A percentile compares a stretch with the other conserved stretches of the same genome.
Conservation (phyloP, 139 green algal genomes). For the Chlamydomonas eustigma region DNA sequence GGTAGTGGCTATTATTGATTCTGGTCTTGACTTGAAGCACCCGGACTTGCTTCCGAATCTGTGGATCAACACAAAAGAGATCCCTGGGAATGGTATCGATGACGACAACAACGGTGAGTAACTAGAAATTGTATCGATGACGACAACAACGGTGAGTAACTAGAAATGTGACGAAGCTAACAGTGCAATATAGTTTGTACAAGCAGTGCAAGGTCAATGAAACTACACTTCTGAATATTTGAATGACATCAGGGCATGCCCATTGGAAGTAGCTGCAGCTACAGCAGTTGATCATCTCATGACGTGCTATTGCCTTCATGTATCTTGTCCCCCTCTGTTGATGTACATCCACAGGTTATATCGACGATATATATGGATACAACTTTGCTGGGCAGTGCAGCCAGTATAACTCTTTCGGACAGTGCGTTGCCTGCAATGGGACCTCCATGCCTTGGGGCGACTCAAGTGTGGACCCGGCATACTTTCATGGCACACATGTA, state of each 20-base stretch:
- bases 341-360: slow-evolving; percentile 5
- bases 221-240: too few species aligned
- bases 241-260: too few species aligned
- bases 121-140: slow-evolving; percentile 1
- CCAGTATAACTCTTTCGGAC: not conserved
- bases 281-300: too few species aligned
- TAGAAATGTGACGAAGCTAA: too few species aligned
- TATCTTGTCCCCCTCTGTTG: too few species aligned
- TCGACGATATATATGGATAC: slow-evolving; percentile 21
- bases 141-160: not conserved
- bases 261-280: too few species aligned
- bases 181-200: too few species aligned
- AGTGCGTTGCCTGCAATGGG: too few species aligned
- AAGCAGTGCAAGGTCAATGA: too few species aligned
- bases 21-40: slow-evolving; percentile 56
- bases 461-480: not conserved
- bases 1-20: slow-evolving; percentile 69
- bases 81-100: slow-evolving; percentile 55
- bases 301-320: too few species aligned
- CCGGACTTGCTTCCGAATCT: slow-evolving; percentile 53
- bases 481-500: slow-evolving; percentile 17
- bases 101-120: slow-evolving; percentile 54
- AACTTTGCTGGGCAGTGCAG: slow-evolving; percentile 17
- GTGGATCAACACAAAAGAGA: slow-evolving; percentile 55
- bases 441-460: not conserved